A percentile compares a stretch with the other conserved stretches of the same genome.
Evolutionary conservation across 768 basidiomycete genomes (phyloP).

Genomic region (Boletus rubropictus): DNA sequence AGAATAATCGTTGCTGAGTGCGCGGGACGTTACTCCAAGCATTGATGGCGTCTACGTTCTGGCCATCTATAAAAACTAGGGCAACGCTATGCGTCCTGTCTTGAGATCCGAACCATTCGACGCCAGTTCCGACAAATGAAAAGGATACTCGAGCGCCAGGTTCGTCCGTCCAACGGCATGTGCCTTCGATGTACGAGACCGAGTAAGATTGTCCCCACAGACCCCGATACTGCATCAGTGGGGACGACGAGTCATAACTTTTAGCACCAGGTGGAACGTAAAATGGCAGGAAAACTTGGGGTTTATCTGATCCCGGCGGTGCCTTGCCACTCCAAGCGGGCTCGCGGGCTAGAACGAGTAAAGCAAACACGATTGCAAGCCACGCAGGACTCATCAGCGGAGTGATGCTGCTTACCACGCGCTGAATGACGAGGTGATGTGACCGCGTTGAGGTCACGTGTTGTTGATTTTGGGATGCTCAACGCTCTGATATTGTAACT

Average conservation of each 20-base stretch:
- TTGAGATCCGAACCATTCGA: conserved; percentile 72
- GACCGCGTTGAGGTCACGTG: conserved; percentile 22
- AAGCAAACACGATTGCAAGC: conserved; percentile 6
- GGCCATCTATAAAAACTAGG: conserved; percentile 54
- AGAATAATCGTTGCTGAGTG: conserved; percentile 62
- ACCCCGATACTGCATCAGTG: conserved; percentile 57
- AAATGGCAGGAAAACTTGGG: conserved; percentile 54
- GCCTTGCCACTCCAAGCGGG: conserved; percentile 69
- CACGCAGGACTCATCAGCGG: conserved; percentile 7
- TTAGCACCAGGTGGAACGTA: conserved; percentile 71
- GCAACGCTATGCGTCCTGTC: conserved; percentile 51
- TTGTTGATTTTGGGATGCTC: conserved; percentile 6
- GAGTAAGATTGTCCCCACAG: conserved; percentile 55
- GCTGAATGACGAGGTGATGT: no score
- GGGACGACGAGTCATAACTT: conserved; percentile 65
- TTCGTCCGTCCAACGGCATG: conserved; percentile 46
- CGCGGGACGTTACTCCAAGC: conserved; percentile 33
- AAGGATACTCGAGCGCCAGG: conserved; percentile 47
- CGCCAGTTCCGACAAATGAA: conserved; percentile 64
- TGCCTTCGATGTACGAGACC: conserved; percentile 42
- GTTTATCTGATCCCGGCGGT: conserved; percentile 40
- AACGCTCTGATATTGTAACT: conserved; percentile 26
- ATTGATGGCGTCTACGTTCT: conserved; percentile 41
- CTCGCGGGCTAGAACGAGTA: conserved; percentile 24
- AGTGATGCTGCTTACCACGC: background rate